A percentile compares a stretch with the other conserved stretches of the same genome.
These are phyloP conservation scores for Beta lomatogona DNA, from an alignment of 179 eudicot genomes.

Conservation along the genomic window DNA sequence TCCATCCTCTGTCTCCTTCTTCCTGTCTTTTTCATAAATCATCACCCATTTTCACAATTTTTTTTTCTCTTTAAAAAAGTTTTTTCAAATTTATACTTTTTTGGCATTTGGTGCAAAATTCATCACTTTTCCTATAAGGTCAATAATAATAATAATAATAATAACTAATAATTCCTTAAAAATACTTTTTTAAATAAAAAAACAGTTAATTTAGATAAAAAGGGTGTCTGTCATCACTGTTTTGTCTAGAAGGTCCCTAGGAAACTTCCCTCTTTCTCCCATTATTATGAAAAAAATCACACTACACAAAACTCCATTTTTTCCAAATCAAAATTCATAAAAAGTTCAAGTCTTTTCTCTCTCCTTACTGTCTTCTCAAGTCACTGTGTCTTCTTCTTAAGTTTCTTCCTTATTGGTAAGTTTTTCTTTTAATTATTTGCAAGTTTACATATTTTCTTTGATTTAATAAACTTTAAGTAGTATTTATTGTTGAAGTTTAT, in stretches of 20 bases:
- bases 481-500: too few species aligned
- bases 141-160: too few species aligned
- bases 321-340: not conserved
- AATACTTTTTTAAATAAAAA: not conserved
- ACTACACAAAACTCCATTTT: not conserved
- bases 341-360: not conserved
- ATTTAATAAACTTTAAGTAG: too few species aligned
- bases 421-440: not conserved
- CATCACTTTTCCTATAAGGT: too few species aligned
- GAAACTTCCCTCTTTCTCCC: conserved; percentile 30
- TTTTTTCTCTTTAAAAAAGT: too few species aligned
- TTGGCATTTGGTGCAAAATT: too few species aligned
- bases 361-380: not conserved
- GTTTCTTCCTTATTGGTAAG: not conserved
- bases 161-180: not conserved
- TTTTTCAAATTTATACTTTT: too few species aligned
- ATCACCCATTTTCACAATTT: not conserved
- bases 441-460: not conserved
- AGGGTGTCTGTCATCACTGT: not conserved
- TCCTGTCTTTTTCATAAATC: conserved; percentile 13
- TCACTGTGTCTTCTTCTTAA: not conserved
- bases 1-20: conserved; percentile 10
- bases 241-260: conserved; percentile 15
- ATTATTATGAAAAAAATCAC: not conserved
- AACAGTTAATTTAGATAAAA: not conserved